Evolutionary conservation across 805 yeast genomes (phyloP).

Genomic region (Wickerhamiella azyma): DNA sequence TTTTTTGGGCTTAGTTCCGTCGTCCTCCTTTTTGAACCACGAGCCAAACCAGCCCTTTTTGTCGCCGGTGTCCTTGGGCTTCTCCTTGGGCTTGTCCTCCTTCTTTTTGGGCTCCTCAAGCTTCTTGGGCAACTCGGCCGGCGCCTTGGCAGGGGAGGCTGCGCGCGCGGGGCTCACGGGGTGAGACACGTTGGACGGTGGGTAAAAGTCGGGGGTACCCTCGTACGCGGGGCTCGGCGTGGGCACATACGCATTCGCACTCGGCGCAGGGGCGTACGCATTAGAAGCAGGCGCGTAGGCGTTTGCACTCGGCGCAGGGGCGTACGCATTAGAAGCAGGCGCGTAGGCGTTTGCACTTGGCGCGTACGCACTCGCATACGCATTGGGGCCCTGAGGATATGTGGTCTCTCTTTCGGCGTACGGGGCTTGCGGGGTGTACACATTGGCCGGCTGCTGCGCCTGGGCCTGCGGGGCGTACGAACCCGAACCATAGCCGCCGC

Average conservation of each 20-base stretch:
- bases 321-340: conserved; percentile 10
- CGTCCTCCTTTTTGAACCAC: conserved; percentile 41
- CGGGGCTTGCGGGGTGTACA: neutral
- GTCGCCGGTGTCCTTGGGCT: conserved; percentile 16
- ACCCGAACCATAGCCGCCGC: neutral
- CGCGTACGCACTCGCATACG: neutral
- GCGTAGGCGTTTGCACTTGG: conserved; percentile 4
- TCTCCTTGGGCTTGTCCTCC: conserved; percentile 10
- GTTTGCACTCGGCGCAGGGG: conserved; percentile 8
- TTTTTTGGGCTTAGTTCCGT: conserved; percentile 52
- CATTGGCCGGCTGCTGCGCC: neutral
- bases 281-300: conserved; percentile 2
- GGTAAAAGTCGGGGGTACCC: conserved; percentile 12
- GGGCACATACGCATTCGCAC: conserved; percentile 2
- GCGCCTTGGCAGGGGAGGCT: neutral
- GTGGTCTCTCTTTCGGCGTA: neutral
- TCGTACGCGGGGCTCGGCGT: conserved; percentile 9
- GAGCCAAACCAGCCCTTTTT: conserved; percentile 33
- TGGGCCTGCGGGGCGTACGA: neutral
- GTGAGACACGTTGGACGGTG: conserved; percentile 8
- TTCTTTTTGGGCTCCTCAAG: neutral
- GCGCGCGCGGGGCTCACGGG: conserved; percentile 6
- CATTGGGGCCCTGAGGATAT: too few species aligned
- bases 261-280: neutral
- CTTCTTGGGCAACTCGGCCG: conserved; percentile 6